These are phyloP conservation scores for Leucogyrophana mollusca DNA, from an alignment of 768 basidiomycete species.

Conservation along the genomic window DNA sequence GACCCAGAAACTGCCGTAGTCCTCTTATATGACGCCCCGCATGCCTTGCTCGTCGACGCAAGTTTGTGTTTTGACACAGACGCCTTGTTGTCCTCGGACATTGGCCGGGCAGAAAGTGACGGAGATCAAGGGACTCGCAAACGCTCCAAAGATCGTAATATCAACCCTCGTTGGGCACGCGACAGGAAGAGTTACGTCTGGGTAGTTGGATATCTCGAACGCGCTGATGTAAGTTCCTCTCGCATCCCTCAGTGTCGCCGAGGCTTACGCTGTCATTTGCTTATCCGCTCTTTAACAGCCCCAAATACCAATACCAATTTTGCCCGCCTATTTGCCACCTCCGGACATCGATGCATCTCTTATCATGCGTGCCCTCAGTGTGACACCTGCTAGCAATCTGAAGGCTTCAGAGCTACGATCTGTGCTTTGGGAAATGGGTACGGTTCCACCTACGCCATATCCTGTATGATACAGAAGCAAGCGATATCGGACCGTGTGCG, in stretches of 20 bases:
- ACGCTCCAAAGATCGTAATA: constrained; percentile 7
- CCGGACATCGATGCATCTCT: constrained; percentile 42
- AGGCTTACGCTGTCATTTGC: constrained; percentile 13
- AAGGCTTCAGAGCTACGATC: constrained; percentile 26
- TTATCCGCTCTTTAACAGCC: constrained; percentile 27
- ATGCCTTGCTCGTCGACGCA: constrained; percentile 57
- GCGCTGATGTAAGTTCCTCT: constrained; percentile 38
- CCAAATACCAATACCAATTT: constrained; percentile 38
- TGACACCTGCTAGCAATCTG: constrained; percentile 47
- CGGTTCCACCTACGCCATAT: constrained; percentile 16
- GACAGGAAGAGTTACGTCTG: constrained; percentile 52
- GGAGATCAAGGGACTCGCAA: constrained; percentile 5
- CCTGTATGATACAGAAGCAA: constrained; percentile 11
- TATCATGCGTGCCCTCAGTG: constrained; percentile 54
- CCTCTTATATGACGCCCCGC: constrained; percentile 47
- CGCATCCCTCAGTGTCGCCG: constrained; percentile 4
- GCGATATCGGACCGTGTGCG: too few relatives aligned
- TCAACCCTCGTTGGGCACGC: constrained; percentile 43
- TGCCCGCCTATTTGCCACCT: constrained; percentile 39
- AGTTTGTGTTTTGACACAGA: constrained; percentile 46
- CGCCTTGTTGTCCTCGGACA: constrained; percentile 12
- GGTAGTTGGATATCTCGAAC: constrained; percentile 60
- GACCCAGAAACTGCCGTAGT: constrained; percentile 47
- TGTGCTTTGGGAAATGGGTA: constrained; percentile 19
- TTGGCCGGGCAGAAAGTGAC: background rate